Evolutionary conservation across 345 rosid genomes (phyloP).

Genomic region (Eucalyptus rudis): DNA sequence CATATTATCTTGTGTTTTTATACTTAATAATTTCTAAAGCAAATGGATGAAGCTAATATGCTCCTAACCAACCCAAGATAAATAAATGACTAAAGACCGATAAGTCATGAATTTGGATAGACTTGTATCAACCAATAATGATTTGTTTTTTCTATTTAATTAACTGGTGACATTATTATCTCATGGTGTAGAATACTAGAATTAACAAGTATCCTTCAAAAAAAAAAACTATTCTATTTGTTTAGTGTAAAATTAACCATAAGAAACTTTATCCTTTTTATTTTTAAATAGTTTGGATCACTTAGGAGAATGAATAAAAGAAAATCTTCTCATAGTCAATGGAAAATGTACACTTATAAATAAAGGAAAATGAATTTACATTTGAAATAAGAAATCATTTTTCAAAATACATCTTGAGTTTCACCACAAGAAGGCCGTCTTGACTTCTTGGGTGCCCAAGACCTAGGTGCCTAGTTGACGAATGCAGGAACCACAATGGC

Average conservation of each 20-base stretch:
- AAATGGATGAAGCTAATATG: neutral
- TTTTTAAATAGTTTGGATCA: neutral
- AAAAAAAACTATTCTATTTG: neutral
- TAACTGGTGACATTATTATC: neutral
- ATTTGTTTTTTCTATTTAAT: neutral
- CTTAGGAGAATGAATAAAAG: neutral
- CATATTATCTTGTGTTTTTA: neutral
- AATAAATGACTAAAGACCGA: neutral
- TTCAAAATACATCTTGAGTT: neutral
- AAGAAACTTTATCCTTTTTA: accelerated
- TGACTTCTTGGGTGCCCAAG: accelerated
- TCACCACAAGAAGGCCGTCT: neutral
- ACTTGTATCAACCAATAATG: neutral
- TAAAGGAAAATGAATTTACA: neutral
- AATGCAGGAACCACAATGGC: neutral
- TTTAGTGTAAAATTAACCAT: neutral
- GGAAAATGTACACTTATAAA: neutral
- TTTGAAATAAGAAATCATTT: neutral
- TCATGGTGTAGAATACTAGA: neutral
- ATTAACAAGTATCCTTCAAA: neutral
- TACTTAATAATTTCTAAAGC: neutral
- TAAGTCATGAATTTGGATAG: neutral
- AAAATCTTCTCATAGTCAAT: neutral
- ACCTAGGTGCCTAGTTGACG: neutral
- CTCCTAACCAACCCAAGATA: neutral